Conservation (phyloP, 202 grass and related monocot genomes). For the Tripidium arundinaceum region DNA sequence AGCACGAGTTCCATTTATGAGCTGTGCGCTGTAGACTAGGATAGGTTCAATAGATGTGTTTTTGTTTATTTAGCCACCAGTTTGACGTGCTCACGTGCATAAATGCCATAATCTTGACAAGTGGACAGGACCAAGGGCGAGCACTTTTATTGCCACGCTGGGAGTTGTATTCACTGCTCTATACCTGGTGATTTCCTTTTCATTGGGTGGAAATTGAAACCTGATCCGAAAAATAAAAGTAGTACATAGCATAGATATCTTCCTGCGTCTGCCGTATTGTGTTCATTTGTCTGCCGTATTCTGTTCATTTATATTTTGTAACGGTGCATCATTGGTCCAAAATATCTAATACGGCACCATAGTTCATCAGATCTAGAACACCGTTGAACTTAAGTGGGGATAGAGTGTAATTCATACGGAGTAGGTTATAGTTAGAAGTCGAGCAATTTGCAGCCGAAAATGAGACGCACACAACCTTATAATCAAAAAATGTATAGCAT, state of each 20-base stretch:
- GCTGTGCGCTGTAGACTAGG: conserved; percentile 24
- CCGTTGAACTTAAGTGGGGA: background rate
- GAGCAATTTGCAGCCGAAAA: background rate
- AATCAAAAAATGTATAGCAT: background rate
- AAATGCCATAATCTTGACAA: conserved; percentile 3
- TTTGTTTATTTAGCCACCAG: conserved; percentile 13
- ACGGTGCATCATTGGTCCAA: background rate
- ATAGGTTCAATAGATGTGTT: conserved; percentile 13
- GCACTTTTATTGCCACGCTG: conserved; percentile 31
- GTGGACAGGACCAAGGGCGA: background rate
- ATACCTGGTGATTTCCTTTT: background rate
- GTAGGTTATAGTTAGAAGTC: background rate
- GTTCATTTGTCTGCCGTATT: too few relatives aligned
- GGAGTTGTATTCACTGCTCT: background rate
- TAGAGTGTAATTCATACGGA: background rate
- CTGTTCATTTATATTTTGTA: background rate
- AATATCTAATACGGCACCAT: background rate
- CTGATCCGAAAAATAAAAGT: background rate
- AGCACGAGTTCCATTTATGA: background rate
- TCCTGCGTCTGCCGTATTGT: background rate
- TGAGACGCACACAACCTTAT: background rate
- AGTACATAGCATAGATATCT: background rate
- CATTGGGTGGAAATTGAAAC: background rate
- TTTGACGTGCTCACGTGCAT: conserved; percentile 16
- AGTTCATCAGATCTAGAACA: background rate